Conservation (phyloP, 139 green algal genomes). For the Pedinophyceae sp. region DNA sequence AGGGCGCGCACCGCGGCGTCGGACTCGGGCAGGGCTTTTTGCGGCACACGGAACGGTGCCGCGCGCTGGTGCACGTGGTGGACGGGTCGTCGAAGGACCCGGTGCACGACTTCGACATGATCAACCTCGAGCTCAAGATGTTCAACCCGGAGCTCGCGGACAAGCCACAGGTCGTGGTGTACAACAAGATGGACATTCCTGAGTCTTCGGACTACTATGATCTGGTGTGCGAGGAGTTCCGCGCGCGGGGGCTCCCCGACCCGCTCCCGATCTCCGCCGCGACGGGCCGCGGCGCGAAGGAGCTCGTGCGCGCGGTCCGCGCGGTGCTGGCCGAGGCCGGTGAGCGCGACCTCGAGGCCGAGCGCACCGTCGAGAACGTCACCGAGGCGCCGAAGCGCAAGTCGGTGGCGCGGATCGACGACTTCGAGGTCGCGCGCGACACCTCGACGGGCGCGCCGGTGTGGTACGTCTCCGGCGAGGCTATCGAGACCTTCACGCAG, state of each 20-base stretch:
- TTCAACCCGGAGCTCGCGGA: slow-evolving; percentile 73
- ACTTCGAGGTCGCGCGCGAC: slow-evolving; percentile 45
- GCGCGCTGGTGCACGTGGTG: slow-evolving; percentile 81
- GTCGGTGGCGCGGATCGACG: slow-evolving; percentile 29
- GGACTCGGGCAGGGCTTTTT: slow-evolving; percentile 93
- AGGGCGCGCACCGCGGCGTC: slow-evolving; percentile 67
- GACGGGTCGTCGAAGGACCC: slow-evolving; percentile 81
- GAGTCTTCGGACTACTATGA: slow-evolving; percentile 63
- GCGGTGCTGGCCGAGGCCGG: neutral
- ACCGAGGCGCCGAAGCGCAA: neutral
- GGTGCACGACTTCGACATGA: slow-evolving; percentile 72
- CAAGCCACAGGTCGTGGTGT: slow-evolving; percentile 64
- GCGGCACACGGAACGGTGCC: slow-evolving; percentile 44
- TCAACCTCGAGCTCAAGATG: slow-evolving; percentile 74
- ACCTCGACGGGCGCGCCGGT: slow-evolving; percentile 8
- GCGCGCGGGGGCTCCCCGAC: slow-evolving; percentile 12
- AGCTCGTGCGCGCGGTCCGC: slow-evolving; percentile 32
- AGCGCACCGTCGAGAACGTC: slow-evolving; percentile 23
- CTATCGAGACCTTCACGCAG: slow-evolving; percentile 62
- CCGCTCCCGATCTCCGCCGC: slow-evolving; percentile 45
- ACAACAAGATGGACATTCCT: slow-evolving; percentile 73
- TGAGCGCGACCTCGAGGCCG: too few species aligned
- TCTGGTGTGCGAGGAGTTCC: slow-evolving; percentile 39
- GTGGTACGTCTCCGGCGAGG: slow-evolving; percentile 38
- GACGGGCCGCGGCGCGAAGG: slow-evolving; percentile 28